Base-by-base conservation (phyloP, 2,329 filamentous ascomycete species). In the Arthrocladium fulminans region DNA sequence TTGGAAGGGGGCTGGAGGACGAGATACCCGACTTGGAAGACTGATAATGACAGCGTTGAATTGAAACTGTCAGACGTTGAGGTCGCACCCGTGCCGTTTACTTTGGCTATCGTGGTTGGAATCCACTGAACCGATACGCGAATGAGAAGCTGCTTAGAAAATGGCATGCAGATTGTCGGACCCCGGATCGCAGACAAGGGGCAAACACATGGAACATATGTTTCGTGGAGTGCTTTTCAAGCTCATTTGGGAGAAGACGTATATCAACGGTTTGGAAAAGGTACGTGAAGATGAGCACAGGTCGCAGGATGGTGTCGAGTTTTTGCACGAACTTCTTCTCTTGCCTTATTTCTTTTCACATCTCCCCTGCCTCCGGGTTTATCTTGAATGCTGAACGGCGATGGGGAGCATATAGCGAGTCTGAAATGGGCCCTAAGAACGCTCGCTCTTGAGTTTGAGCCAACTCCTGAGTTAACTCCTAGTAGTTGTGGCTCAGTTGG, bases 131-230 rank as follows among this genome's bases (percentile, higher is more conserved):
- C 72, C 84, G 81, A 86, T 40, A 84, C 66, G 51, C 80, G 75
- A 1, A 82, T 83, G 52, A 72, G 75, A 44, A 82, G 68, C 51
- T 67, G 73, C 68, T 87, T 87, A 40, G 88, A 69, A 23, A 87
- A 65, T 46, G 88, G 81, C 48, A 88, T 84, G 68, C 85, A 81
- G 19, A 58, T 60, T 44, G 81, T 53, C 55, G 80, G 68, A 63
- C 84, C 84, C 15, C 5, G 9, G 17, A 37, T 7, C 8, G 9
- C 9, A 23, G 22, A 45, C 68, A 67, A 30, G 69, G 68, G 22
- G 55, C 66, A 20, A 68, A n/a, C 65, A 37, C 69, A 69, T 1
- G 68, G 57, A 38, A 70, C 60, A 1, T 64, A 65, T 4, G 68
- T 53, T 13, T 63, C 65, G 6, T 65, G 3, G n/a, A 43, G 8